Percentiles rank a stretch among this genome's conserved stretches.
phyloP scores from a whole-genome alignment of 805 yeast species.

The Metschnikowia arizonensis region DNA sequence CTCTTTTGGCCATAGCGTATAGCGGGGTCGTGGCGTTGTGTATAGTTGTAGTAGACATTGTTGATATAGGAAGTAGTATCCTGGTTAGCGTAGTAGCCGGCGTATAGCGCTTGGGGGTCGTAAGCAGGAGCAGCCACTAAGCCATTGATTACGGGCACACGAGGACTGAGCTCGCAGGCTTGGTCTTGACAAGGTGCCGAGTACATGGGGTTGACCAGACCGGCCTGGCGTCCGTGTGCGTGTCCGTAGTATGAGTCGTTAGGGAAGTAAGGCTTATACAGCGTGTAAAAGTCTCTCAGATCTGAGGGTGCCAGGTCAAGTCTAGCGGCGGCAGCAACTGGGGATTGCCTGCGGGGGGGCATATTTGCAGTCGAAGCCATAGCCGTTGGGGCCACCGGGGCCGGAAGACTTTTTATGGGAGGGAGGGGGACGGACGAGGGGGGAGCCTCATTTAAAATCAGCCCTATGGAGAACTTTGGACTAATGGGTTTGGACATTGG shows the following conservation, averaged over 20 bases:
- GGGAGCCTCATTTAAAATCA: slow-evolving; percentile 11
- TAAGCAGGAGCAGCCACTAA: background rate
- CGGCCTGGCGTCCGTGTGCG: background rate
- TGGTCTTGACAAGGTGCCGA: background rate
- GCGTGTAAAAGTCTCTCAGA: background rate
- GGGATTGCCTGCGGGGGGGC: background rate
- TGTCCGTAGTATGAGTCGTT: background rate
- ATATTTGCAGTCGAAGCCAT: background rate
- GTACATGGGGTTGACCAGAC: background rate
- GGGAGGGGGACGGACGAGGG: background rate
- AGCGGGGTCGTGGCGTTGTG: background rate
- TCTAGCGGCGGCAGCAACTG: background rate
- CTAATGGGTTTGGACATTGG: slow-evolving; percentile 6
- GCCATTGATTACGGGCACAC: background rate
- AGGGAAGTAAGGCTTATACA: background rate
- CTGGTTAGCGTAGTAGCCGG: background rate
- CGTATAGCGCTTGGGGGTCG: background rate
- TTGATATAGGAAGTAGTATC: background rate
- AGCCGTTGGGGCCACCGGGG: background rate
- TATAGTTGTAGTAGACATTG: background rate
- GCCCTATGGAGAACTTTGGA: slow-evolving; percentile 10
- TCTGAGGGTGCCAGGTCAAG: background rate
- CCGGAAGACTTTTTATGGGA: background rate
- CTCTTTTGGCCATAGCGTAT: slow-evolving; percentile 9
- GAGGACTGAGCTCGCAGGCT: background rate